phyloP scores from a whole-genome alignment of 179 eudicot genomes.

The Silene coronaria region DNA sequence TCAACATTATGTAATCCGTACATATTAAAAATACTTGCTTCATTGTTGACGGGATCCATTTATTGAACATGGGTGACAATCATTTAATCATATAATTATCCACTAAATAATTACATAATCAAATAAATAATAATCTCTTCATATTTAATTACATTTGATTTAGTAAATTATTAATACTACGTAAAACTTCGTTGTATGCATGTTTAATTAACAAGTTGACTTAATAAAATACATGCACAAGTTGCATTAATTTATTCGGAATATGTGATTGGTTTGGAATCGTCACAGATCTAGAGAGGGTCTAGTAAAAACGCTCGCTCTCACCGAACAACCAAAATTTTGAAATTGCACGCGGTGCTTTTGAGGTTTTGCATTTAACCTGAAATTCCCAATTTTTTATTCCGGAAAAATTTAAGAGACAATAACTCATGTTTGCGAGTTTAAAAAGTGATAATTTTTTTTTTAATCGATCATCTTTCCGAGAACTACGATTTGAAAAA shows the following conservation, averaged over 20 bases:
- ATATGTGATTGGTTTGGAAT: neutral
- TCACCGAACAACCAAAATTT: too few relatives aligned
- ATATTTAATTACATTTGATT: neutral
- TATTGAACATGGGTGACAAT: neutral
- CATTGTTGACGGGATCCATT: neutral
- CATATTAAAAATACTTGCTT: neutral
- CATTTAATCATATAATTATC: neutral
- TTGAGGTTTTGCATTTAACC: too few relatives aligned
- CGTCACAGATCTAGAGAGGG: too few relatives aligned
- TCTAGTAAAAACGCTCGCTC: too few relatives aligned
- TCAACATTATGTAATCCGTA: neutral
- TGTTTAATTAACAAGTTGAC: neutral
- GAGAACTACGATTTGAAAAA: too few relatives aligned
- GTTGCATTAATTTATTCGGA: neutral
- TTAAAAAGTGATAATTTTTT: too few relatives aligned
- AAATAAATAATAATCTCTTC: neutral
- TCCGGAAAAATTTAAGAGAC: too few relatives aligned
- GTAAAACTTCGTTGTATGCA: neutral
- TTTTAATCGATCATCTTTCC: too few relatives aligned
- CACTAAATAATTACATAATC: neutral
- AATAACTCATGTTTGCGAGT: too few relatives aligned
- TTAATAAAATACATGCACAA: slow-evolving; percentile 3
- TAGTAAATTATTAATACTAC: neutral
- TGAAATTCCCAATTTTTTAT: too few relatives aligned
- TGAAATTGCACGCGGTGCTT: too few relatives aligned